These are phyloP conservation scores for Suhomyces pyralidae DNA, from an alignment of 805 yeast species.

Conservation along the genomic window DNA sequence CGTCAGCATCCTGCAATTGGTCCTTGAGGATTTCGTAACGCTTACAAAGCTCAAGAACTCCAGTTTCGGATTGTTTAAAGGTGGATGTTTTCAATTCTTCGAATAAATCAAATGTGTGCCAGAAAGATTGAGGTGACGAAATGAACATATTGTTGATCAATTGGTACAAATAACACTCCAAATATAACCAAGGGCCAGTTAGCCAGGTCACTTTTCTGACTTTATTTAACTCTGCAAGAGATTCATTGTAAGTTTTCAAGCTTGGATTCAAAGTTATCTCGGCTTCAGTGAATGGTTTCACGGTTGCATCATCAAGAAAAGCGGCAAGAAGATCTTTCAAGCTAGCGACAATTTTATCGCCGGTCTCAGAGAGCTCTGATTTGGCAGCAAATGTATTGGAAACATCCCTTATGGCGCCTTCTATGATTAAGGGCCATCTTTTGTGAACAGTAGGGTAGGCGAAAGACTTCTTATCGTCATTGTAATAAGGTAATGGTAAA, in stretches of 20 bases:
- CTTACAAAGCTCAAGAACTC: slow-evolving; percentile 77
- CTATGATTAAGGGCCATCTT: slow-evolving; percentile 86
- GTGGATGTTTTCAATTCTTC: slow-evolving; percentile 66
- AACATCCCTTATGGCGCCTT: slow-evolving; percentile 65
- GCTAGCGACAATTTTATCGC: slow-evolving; percentile 37
- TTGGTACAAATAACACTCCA: slow-evolving; percentile 85
- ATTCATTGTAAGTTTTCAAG: slow-evolving; percentile 59
- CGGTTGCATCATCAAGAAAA: slow-evolving; percentile 35
- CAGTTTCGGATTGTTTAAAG: slow-evolving; percentile 68
- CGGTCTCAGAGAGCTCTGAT: slow-evolving; percentile 41
- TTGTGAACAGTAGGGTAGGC: slow-evolving; percentile 73
- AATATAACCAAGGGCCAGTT: slow-evolving; percentile 85
- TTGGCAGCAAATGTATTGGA: slow-evolving; percentile 25
- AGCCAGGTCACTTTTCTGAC: slow-evolving; percentile 56
- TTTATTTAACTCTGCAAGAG: slow-evolving; percentile 33
- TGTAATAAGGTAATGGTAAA: slow-evolving; percentile 53
- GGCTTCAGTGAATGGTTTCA: slow-evolving; percentile 24
- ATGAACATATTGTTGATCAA: slow-evolving; percentile 47
- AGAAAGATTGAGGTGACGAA: slow-evolving; percentile 28
- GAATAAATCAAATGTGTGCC: slow-evolving; percentile 71
- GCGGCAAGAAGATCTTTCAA: slow-evolving; percentile 45
- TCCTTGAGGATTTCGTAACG: slow-evolving; percentile 45
- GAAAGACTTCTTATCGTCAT: slow-evolving; percentile 72
- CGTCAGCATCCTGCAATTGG: slow-evolving; percentile 25
- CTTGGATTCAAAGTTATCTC: slow-evolving; percentile 44